Percentiles rank a stretch among this genome's conserved stretches.
Conservation (phyloP, 495 filamentous ascomycete species). For the Xylaria castorea region DNA sequence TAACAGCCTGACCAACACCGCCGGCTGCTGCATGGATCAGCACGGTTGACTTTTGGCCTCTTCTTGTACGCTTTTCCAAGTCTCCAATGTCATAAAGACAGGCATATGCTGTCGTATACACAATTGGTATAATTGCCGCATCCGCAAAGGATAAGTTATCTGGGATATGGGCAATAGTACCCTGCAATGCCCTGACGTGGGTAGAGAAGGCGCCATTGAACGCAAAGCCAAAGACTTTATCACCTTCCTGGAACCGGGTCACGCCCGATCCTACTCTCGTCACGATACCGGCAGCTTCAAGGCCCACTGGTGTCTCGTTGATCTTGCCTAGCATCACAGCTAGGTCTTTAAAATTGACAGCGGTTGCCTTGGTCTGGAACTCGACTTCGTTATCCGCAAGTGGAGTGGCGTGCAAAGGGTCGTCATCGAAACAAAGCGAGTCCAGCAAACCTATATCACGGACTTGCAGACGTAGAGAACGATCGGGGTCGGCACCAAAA, state of each 20-base stretch:
- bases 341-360: neutral
- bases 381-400: neutral
- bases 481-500: neutral
- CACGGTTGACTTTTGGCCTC: neutral
- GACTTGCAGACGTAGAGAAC: neutral
- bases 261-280: neutral
- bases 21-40: neutral
- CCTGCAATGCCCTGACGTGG: neutral
- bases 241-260: neutral
- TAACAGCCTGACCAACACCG: neutral
- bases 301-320: neutral
- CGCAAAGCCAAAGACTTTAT: neutral
- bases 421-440: constrained; percentile 1
- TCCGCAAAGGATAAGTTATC: neutral
- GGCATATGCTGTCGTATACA: constrained; percentile 16
- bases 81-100: constrained; percentile 19
- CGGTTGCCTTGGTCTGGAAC: neutral
- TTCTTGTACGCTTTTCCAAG: constrained; percentile 40
- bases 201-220: neutral
- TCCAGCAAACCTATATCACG: neutral
- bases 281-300: neutral
- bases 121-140: constrained; percentile 5
- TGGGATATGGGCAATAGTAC: neutral
- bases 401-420: neutral
- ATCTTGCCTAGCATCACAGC: constrained; percentile 4